A percentile compares a stretch with the other conserved stretches of the same genome.
These are phyloP conservation scores for Hawksworthiomyces lignivorus DNA, from an alignment of 2,329 filamentous ascomycete species.

Conservation along the genomic window DNA sequence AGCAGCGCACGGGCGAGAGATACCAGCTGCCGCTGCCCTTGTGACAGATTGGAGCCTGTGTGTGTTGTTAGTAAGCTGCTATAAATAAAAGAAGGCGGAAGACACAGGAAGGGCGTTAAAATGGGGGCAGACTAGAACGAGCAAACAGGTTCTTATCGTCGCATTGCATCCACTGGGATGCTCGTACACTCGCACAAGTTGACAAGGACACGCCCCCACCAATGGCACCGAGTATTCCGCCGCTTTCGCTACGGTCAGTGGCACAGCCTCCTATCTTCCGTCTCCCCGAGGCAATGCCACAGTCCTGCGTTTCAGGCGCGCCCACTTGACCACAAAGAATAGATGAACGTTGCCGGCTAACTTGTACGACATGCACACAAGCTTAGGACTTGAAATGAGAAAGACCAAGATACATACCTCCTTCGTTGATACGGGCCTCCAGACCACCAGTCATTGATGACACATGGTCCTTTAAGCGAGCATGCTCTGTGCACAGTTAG, in stretches of 20 bases:
- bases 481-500: constrained; percentile 60
- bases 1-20: constrained; percentile 89
- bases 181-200: too few relatives aligned
- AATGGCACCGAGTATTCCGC: too few relatives aligned
- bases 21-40: constrained; percentile 89
- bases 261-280: too few relatives aligned
- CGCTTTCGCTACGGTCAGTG: too few relatives aligned
- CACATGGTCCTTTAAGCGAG: constrained; percentile 85
- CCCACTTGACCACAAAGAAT: too few relatives aligned
- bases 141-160: too few relatives aligned
- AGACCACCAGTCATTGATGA: constrained; percentile 79
- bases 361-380: constrained; percentile 8
- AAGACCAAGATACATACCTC: constrained; percentile 55
- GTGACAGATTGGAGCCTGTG: constrained; percentile 83
- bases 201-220: too few relatives aligned
- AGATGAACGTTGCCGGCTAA: constrained; percentile 9
- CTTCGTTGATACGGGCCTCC: constrained; percentile 87
- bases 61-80: background rate
- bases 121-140: too few relatives aligned
- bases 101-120: background rate
- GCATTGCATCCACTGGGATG: too few relatives aligned
- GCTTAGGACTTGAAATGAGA: too few relatives aligned
- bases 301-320: background rate
- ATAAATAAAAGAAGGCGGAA: background rate
- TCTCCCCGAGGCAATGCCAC: too few relatives aligned